Conservation (phyloP, 2,329 filamentous ascomycete species). For the Diplodia sapinea region DNA sequence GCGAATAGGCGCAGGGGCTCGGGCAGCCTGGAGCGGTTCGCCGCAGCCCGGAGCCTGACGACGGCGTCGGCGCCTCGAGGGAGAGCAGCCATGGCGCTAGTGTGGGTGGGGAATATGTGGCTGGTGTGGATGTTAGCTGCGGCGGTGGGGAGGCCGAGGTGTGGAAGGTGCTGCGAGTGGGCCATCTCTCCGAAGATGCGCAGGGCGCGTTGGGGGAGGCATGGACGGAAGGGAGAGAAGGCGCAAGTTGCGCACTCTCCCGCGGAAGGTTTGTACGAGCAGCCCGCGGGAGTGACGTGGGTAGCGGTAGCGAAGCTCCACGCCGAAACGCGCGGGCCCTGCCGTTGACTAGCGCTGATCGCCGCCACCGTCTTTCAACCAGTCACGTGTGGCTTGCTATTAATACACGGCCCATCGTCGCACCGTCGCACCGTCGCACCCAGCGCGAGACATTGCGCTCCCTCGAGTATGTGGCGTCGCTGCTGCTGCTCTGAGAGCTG, state of each 20-base stretch:
- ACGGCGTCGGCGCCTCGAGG: conserved; percentile 2
- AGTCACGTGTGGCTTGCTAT: conserved; percentile 1
- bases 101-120: conserved; percentile 1
- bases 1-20: conserved; percentile 12
- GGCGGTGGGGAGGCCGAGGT: not conserved
- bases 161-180: conserved; percentile 6
- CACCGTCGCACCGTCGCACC: not conserved
- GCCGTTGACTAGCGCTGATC: conserved; percentile 24
- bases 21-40: conserved; percentile 17
- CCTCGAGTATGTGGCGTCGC: not conserved
- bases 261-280: conserved; percentile 25
- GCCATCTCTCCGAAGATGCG: conserved; percentile 28
- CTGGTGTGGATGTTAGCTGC: not conserved
- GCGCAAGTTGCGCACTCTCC: conserved; percentile 12
- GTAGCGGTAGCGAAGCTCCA: conserved; percentile 17
- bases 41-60: conserved; percentile 12
- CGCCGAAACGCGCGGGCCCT: conserved; percentile 26
- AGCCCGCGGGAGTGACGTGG: conserved; percentile 12
- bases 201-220: conserved; percentile 20
- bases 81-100: not conserved
- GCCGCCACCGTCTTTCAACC: not conserved
- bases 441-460: not conserved
- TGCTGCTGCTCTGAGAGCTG: not conserved
- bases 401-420: conserved; percentile 1
- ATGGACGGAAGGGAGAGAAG: conserved; percentile 19